Evolutionary conservation across 352 stramenopile species (phyloP).

Genomic region (Halophytophthora polymorphica): DNA sequence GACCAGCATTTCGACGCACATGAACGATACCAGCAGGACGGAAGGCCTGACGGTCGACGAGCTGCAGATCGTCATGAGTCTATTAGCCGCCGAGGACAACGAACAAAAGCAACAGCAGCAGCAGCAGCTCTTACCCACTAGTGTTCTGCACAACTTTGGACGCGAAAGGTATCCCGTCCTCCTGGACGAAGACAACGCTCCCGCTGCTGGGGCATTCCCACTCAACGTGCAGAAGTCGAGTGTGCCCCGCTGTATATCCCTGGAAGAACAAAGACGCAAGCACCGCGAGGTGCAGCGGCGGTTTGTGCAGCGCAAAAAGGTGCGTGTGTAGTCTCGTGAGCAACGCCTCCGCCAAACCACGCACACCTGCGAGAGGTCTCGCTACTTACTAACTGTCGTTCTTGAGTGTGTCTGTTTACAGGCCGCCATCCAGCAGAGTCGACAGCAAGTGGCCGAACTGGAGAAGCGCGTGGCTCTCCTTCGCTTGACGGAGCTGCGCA

Average conservation of each 20-base stretch:
- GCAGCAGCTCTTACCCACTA: too few species aligned
- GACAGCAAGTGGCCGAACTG: not conserved
- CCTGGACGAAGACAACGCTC: too few species aligned
- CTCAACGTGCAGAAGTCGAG: too few species aligned
- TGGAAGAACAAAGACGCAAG: conserved; percentile 32
- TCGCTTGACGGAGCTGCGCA: not conserved
- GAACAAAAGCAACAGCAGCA: not conserved
- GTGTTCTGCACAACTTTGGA: too few species aligned
- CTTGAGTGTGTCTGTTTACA: not conserved
- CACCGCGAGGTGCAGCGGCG: conserved; percentile 30
- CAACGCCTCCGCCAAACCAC: too few species aligned
- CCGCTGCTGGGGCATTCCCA: too few species aligned
- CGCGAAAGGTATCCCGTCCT: too few species aligned
- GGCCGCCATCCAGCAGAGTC: not conserved
- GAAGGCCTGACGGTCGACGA: not conserved
- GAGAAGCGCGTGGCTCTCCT: not conserved
- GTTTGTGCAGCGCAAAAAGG: conserved; percentile 34
- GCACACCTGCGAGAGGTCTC: too few species aligned
- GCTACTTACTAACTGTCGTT: not conserved
- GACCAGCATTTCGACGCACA: too few species aligned
- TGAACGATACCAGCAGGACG: not conserved
- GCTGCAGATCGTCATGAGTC: not conserved
- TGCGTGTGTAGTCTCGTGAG: too few species aligned
- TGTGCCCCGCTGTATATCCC: too few species aligned
- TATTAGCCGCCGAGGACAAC: not conserved